phyloP scores from a whole-genome alignment of 2,329 filamentous ascomycete genomes.

The Aspergillus sp. region DNA sequence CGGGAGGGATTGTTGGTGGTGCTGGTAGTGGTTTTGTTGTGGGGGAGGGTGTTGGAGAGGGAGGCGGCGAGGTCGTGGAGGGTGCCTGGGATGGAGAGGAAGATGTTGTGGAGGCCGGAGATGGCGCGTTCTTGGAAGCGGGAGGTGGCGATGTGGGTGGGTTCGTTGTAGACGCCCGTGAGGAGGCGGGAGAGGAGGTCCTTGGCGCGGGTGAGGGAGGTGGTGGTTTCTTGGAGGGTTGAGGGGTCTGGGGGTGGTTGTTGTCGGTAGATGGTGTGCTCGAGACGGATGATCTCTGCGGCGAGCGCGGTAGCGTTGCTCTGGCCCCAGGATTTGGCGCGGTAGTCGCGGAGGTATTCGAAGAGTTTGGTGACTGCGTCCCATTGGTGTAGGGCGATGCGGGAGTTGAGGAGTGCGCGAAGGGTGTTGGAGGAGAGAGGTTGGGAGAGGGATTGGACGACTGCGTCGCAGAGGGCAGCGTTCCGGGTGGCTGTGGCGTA shows the following conservation, averaged over 20 bases:
- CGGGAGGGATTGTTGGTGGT: conserved; percentile 2
- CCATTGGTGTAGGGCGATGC: conserved; percentile 39
- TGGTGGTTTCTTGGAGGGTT: conserved; percentile 10
- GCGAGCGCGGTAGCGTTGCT: conserved; percentile 40
- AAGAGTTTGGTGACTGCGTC: conserved; percentile 35
- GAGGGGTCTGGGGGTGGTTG: conserved; percentile 1
- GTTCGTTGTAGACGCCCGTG: conserved; percentile 37
- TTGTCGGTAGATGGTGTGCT: conserved; percentile 26
- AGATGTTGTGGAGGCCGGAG: conserved; percentile 32
- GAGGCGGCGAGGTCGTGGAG: conserved; percentile 31
- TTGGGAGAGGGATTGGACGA: conserved; percentile 32
- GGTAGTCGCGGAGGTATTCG: conserved; percentile 35
- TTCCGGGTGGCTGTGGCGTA: conserved; percentile 57
- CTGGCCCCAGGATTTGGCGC: conserved; percentile 40
- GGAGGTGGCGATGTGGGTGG: conserved; percentile 17
- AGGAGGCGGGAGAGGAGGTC: conserved; percentile 38
- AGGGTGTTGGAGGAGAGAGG: conserved; percentile 40
- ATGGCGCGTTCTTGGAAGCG: conserved; percentile 34
- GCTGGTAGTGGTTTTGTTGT: neutral
- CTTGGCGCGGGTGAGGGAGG: conserved; percentile 29
- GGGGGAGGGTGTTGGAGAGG: conserved; percentile 19
- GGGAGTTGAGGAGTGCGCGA: conserved; percentile 39
- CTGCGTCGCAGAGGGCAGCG: conserved; percentile 29
- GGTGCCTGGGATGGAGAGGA: conserved; percentile 35
- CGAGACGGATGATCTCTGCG: conserved; percentile 44